phyloP scores from a whole-genome alignment of 352 stramenopile genomes.

The Pelagophyceae sp. region DNA sequence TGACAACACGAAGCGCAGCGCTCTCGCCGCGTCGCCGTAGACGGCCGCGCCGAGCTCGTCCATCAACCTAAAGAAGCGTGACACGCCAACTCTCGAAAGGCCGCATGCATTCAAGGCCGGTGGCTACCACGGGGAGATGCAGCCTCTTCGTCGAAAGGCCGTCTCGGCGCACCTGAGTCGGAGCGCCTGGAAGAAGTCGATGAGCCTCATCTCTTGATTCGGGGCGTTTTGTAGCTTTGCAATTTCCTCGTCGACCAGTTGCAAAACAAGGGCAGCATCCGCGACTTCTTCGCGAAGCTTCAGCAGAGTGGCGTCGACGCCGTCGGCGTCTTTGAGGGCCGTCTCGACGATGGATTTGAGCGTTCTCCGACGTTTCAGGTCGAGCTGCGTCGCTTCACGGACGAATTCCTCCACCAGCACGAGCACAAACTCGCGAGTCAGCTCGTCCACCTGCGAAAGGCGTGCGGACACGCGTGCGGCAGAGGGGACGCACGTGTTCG shows the following conservation, averaged over 20 bases:
- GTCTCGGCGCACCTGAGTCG: not conserved
- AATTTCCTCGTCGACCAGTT: not conserved
- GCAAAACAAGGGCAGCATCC: not conserved
- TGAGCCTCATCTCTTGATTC: not conserved
- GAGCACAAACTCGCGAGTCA: not conserved
- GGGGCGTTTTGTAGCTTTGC: not conserved
- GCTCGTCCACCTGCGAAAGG: not conserved
- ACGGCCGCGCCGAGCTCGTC: not conserved
- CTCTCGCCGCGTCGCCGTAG: not conserved
- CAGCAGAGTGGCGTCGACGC: not conserved
- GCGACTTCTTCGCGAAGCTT: not conserved
- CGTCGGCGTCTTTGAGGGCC: not conserved
- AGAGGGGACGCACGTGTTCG: not conserved
- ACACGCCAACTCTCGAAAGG: no score
- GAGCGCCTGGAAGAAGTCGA: not conserved
- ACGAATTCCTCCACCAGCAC: not conserved
- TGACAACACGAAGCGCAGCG: not conserved
- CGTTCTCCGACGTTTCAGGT: not conserved
- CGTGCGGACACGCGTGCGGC: no score
- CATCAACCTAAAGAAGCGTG: no score
- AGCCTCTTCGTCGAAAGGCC: no score
- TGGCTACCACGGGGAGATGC: no score
- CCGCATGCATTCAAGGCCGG: no score
- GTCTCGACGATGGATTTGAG: not conserved
- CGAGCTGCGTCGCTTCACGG: not conserved